These are phyloP conservation scores for Blastocystis sp. DNA, from an alignment of 352 stramenopile species.

Conservation along the genomic window DNA sequence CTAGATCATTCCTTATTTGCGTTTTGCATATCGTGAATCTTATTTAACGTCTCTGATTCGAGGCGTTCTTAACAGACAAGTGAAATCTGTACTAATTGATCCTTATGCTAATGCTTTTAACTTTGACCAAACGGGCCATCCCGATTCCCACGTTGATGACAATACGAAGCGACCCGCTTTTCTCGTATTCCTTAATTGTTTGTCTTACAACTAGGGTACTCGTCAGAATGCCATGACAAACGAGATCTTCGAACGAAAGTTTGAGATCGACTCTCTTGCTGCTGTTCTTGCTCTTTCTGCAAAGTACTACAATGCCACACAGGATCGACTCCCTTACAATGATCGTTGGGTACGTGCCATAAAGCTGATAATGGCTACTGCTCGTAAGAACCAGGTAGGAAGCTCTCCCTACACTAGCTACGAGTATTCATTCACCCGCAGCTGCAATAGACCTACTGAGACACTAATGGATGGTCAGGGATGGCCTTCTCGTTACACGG, in stretches of 20 bases:
- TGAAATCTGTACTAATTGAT: slow-evolving; percentile 69
- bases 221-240: slow-evolving; percentile 68
- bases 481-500: slow-evolving; percentile 68
- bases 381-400: slow-evolving; percentile 63
- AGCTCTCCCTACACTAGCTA: slow-evolving; percentile 49
- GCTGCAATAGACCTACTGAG: slow-evolving; percentile 69
- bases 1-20: slow-evolving; percentile 69
- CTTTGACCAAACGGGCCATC: slow-evolving; percentile 53
- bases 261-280: slow-evolving; percentile 71
- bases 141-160: slow-evolving; percentile 68
- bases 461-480: slow-evolving; percentile 70
- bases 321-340: slow-evolving; percentile 64
- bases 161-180: slow-evolving; percentile 52
- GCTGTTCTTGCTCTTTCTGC: slow-evolving; percentile 70
- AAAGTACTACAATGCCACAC: slow-evolving; percentile 67
- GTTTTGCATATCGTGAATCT: slow-evolving; percentile 62
- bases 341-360: slow-evolving; percentile 70
- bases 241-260: slow-evolving; percentile 72
- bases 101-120: slow-evolving; percentile 72
- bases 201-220: slow-evolving; percentile 49
- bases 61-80: slow-evolving; percentile 70
- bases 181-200: not conserved
- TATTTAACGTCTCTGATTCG: slow-evolving; percentile 58
- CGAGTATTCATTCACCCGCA: slow-evolving; percentile 70
- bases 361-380: slow-evolving; percentile 68